These are phyloP conservation scores for Suhomyces tanzawaensis DNA, from an alignment of 805 yeast genomes.

Conservation along the genomic window DNA sequence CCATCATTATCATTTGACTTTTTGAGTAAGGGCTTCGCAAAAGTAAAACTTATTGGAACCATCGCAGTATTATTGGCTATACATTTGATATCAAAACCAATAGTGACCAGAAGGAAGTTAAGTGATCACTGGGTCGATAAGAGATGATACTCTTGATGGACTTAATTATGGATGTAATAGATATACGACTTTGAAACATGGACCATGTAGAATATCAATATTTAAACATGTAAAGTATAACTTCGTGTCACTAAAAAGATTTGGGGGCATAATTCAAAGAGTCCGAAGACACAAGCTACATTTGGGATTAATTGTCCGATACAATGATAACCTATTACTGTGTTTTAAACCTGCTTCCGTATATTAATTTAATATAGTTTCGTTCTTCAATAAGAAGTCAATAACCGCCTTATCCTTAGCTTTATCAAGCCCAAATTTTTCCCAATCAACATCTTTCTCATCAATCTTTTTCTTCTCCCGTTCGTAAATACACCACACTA, in stretches of 20 bases:
- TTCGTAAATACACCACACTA: slow-evolving; percentile 38
- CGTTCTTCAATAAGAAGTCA: slow-evolving; percentile 16
- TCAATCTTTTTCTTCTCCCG: slow-evolving; percentile 12
- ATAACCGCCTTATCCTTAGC: slow-evolving; percentile 15
- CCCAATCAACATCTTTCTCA: slow-evolving; percentile 21
- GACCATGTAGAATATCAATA: too few species aligned
- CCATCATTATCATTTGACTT: slow-evolving; percentile 86
- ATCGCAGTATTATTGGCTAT: slow-evolving; percentile 49
- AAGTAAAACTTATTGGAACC: slow-evolving; percentile 58
- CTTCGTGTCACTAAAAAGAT: too few species aligned
- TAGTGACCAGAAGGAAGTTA: slow-evolving; percentile 53
- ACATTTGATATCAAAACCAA: slow-evolving; percentile 53
- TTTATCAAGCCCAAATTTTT: slow-evolving; percentile 26
- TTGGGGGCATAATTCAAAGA: too few species aligned
- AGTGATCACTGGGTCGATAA: slow-evolving; percentile 49
- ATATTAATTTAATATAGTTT: slow-evolving; percentile 19
- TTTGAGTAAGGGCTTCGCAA: slow-evolving; percentile 66
- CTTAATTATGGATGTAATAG: too few species aligned
- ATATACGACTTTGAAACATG: too few species aligned
- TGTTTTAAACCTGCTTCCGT: too few species aligned
- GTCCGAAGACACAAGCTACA: too few species aligned
- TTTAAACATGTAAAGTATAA: too few species aligned
- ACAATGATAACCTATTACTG: too few species aligned
- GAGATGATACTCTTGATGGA: too few species aligned
- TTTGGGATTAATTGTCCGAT: too few species aligned